Percentiles rank a stretch among this genome's conserved stretches.
Conservation (phyloP, 2,329 filamentous ascomycete genomes). For the Aspergillus sp. region DNA sequence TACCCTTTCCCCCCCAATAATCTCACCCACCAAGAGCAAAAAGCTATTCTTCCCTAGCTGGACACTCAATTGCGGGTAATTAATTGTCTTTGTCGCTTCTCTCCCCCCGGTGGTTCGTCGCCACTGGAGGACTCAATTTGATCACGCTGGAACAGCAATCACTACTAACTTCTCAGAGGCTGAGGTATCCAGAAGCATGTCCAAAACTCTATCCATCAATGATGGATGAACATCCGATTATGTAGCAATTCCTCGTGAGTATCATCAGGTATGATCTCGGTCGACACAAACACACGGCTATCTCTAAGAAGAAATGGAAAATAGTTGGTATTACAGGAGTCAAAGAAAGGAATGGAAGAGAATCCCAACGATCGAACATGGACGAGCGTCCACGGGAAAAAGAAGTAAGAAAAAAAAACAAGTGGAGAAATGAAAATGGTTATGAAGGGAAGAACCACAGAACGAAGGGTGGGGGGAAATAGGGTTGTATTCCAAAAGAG, state of each 20-base stretch:
- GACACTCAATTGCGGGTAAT: no score
- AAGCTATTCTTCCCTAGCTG: no score
- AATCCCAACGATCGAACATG: neutral
- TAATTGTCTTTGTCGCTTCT: no score
- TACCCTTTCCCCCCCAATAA: no score
- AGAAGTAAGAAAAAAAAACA: conserved; percentile 3
- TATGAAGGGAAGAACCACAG: neutral
- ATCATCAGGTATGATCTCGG: conserved; percentile 22
- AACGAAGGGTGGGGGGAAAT: neutral
- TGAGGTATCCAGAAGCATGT: neutral
- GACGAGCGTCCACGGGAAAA: neutral
- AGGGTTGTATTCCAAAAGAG: conserved; percentile 3
- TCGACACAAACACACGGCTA: conserved; percentile 10
- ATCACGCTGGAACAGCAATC: neutral
- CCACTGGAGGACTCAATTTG: neutral
- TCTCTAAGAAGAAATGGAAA: conserved; percentile 10
- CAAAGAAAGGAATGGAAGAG: conserved; percentile 10
- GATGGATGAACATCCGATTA: conserved; percentile 16
- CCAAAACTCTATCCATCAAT: neutral
- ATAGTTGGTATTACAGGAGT: conserved; percentile 12
- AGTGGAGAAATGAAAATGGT: conserved; percentile 12
- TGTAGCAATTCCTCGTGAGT: conserved; percentile 21
- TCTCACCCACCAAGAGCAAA: no score
- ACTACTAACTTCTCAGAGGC: neutral
- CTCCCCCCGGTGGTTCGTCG: no score